phyloP scores from a whole-genome alignment of 1,284 basidiomycete genomes.

The Ganoderma lingzhi region DNA sequence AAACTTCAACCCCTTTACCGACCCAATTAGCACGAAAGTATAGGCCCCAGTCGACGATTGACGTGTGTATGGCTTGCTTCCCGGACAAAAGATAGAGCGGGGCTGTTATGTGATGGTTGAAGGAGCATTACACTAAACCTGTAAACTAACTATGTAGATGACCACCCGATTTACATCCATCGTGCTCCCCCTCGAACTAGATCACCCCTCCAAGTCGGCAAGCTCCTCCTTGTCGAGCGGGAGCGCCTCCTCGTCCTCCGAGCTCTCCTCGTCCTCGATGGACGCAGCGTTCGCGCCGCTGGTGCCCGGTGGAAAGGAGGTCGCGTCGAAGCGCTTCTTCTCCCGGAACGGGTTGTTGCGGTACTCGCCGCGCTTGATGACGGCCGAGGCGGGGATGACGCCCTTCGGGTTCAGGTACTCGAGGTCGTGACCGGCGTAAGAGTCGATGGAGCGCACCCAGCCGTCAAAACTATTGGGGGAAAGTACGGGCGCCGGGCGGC shows the following conservation, averaged over 20 bases:
- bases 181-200: not conserved
- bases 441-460: slow-evolving; percentile 76
- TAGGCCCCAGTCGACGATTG: not conserved
- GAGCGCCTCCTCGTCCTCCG: slow-evolving; percentile 60
- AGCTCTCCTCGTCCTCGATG: slow-evolving; percentile 53
- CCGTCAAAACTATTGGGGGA: slow-evolving; percentile 67
- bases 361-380: slow-evolving; percentile 51
- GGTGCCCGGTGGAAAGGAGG: slow-evolving; percentile 53
- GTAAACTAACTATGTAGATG: not conserved
- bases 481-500: not conserved
- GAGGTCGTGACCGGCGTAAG: slow-evolving; percentile 75
- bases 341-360: slow-evolving; percentile 61
- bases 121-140: not conserved
- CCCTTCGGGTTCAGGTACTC: slow-evolving; percentile 77
- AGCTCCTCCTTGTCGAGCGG: slow-evolving; percentile 60
- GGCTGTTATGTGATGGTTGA: not conserved
- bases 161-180: not conserved
- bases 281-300: slow-evolving; percentile 47
- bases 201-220: slow-evolving; percentile 77
- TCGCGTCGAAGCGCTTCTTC: slow-evolving; percentile 69
- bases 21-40: too few species aligned
- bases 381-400: slow-evolving; percentile 70
- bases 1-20: too few species aligned
- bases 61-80: not conserved
- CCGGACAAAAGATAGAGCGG: not conserved